These are phyloP conservation scores for Chalciporus sphaerocephalus DNA, from an alignment of 768 basidiomycete genomes.

Conservation along the genomic window DNA sequence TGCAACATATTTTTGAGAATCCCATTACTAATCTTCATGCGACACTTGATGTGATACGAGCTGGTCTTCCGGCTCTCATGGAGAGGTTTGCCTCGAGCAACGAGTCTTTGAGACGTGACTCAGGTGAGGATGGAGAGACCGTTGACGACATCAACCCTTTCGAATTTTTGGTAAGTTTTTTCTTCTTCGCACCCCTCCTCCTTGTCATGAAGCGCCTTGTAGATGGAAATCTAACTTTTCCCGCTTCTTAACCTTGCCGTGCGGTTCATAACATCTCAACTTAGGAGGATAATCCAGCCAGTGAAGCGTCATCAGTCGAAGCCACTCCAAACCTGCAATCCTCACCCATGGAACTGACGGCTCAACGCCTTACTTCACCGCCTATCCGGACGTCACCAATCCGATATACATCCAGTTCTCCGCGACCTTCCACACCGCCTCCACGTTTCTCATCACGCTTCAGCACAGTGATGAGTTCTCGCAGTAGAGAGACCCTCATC, in stretches of 20 bases:
- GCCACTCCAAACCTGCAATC: background rate
- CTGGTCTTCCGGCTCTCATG: constrained; percentile 30
- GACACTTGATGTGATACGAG: constrained; percentile 32
- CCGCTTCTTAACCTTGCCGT: constrained; percentile 14
- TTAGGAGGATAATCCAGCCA: constrained; percentile 14
- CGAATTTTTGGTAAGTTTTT: constrained; percentile 23
- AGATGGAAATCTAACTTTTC: constrained; percentile 31
- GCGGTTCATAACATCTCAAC: constrained; percentile 3
- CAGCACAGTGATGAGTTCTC: constrained; percentile 22
- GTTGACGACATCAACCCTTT: constrained; percentile 14
- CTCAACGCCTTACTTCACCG: background rate
- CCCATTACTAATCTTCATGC: constrained; percentile 43
- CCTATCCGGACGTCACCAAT: background rate
- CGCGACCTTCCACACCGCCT: constrained; percentile 2
- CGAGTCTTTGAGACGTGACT: constrained; percentile 26
- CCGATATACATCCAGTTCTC: background rate
- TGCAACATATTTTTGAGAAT: constrained; percentile 49
- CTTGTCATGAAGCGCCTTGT: constrained; percentile 25
- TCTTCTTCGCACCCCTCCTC: constrained; percentile 15
- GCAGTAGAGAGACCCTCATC: constrained; percentile 24
- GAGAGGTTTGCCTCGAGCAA: constrained; percentile 17
- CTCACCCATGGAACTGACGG: constrained; percentile 4
- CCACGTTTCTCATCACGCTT: constrained; percentile 21
- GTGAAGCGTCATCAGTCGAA: constrained; percentile 6
- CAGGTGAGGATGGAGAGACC: constrained; percentile 30